Evolutionary conservation across 257 asterid species (phyloP).

Genomic region (Solanum arcanum): DNA sequence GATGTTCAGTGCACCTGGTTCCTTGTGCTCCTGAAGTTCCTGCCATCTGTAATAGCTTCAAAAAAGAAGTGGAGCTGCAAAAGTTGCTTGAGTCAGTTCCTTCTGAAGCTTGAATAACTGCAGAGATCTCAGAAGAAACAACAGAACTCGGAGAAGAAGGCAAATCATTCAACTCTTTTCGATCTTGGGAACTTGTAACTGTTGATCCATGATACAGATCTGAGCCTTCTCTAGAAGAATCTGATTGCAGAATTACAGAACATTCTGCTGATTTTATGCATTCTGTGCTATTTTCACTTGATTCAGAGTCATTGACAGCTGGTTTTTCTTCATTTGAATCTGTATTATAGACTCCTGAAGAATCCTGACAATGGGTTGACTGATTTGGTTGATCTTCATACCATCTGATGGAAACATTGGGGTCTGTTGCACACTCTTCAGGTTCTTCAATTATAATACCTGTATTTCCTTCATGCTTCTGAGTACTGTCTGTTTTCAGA

Average conservation of each 20-base stretch:
- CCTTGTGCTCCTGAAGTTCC: slow-evolving; percentile 27
- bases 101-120: slow-evolving; percentile 32
- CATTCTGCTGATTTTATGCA: slow-evolving; percentile 14
- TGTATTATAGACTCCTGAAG: slow-evolving; percentile 13
- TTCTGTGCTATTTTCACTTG: slow-evolving; percentile 13
- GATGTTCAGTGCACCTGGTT: slow-evolving; percentile 9
- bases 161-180: slow-evolving; percentile 41
- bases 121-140: slow-evolving; percentile 60
- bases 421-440: slow-evolving; percentile 27
- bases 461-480: slow-evolving; percentile 25
- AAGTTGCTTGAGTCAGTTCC: slow-evolving; percentile 23
- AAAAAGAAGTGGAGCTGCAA: slow-evolving; percentile 30
- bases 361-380: slow-evolving; percentile 18
- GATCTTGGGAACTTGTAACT: slow-evolving; percentile 21
- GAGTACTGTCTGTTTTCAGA: slow-evolving; percentile 18
- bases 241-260: slow-evolving; percentile 21
- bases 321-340: slow-evolving; percentile 21
- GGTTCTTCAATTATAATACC: slow-evolving; percentile 25
- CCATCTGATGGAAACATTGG: slow-evolving; percentile 30
- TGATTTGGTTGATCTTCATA: slow-evolving; percentile 23
- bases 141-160: slow-evolving; percentile 58
- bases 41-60: slow-evolving; percentile 49
- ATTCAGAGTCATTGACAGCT: slow-evolving; percentile 13
- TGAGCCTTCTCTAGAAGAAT: slow-evolving; percentile 21
- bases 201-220: slow-evolving; percentile 29